Evolutionary conservation across 2,329 filamentous ascomycete genomes (phyloP), one percentile per base, ranked within the genome.

Genomic region (Alternaria consortialis): DNA sequence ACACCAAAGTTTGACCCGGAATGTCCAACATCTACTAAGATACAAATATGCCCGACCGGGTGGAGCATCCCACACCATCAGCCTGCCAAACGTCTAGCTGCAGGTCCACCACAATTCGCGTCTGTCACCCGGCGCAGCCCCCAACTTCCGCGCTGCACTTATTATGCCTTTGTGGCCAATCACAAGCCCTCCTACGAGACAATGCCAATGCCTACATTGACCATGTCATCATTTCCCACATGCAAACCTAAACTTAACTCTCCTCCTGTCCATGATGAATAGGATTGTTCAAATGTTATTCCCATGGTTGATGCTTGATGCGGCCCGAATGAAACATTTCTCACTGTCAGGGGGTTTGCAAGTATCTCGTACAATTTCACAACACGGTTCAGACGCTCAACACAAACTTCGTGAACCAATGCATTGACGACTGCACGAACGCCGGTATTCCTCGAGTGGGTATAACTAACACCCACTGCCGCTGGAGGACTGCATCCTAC

Each of bases 401-500:
- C 34, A 53, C n/a, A 36, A 55, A 43, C 25, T 53, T 53, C 34
- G 32, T 63, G 46, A 63, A 61, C 68, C 67, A 72, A 67, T 70
- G 64, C 65, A 69, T 71, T 71, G 13, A 27, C 31, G 6, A 59
- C 48, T 65, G 61, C 54, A 39, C 42, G 40, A 57, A 68, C 58
- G 58, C 58, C 34, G 51, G 39, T 23, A 57, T 52, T 47, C 57
- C 52, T 39, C 40, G 29, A 43, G 46, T 53, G 62, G 61, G 56
- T 65, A 60, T 59, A 56, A 31, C 60, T 61, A 63, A 61, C 63
- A 61, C 56, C 65, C 63, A 63, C 60, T 58, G 50, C 64, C 63
- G 36, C 60, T 57, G 40, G 42, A 37, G 57, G 64, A 47, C 53
- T 51, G 27, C 37, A 17, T 63, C 58, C 56, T 67, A 46, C 56